These are phyloP conservation scores for Schizothecium vesticola DNA, from an alignment of 495 filamentous ascomycete species.

Conservation along the genomic window DNA sequence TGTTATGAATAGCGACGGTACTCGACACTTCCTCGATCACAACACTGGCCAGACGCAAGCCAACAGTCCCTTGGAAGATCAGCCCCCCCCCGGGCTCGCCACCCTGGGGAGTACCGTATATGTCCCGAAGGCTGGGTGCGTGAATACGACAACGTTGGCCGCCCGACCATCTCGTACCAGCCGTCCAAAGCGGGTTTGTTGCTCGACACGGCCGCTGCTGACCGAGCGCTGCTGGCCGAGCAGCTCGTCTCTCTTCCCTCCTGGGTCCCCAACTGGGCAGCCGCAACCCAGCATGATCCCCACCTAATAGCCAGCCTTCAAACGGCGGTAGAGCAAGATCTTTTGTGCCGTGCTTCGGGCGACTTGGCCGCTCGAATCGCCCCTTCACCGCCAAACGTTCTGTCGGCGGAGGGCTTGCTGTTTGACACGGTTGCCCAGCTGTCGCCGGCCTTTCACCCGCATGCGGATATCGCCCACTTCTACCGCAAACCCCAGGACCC, in stretches of 20 bases:
- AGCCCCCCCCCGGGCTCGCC: not conserved
- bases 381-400: not conserved
- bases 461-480: not conserved
- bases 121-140: conserved; percentile 1
- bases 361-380: not conserved
- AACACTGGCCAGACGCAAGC: not conserved
- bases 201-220: not conserved
- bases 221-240: not conserved
- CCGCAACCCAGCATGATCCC: not conserved
- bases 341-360: not conserved
- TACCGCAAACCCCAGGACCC: not conserved
- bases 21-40: not conserved
- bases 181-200: not conserved
- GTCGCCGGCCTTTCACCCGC: not conserved
- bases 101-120: not conserved
- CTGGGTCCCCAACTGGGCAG: conserved; percentile 2
- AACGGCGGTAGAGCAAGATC: not conserved
- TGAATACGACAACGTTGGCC: not conserved
- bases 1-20: not conserved
- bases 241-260: not conserved
- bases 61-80: not conserved
- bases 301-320: not conserved
- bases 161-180: not conserved
- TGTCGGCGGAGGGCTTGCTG: not conserved
- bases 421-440: not conserved